Evolutionary conservation across 148 eudicot species (phyloP).

Genomic region (Cornus suecica): DNA sequence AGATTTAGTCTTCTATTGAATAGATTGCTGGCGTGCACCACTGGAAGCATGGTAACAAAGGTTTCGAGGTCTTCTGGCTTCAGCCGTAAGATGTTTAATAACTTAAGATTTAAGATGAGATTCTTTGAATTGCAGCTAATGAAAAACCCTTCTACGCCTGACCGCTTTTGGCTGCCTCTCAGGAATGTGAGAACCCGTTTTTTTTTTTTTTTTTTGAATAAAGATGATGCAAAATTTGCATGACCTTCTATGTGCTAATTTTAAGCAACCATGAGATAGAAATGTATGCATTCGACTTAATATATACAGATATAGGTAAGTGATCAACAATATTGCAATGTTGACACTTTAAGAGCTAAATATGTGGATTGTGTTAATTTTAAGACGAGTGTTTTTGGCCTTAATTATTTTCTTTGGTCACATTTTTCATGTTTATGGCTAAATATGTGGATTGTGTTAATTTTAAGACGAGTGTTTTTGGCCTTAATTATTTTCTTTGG

Average conservation of each 20-base stretch:
- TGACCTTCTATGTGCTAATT: too few relatives aligned
- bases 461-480: neutral
- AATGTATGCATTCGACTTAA: too few relatives aligned
- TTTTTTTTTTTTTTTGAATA: too few relatives aligned
- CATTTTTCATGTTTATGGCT: slow-evolving; percentile 3
- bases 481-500: neutral
- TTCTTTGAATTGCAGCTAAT: slow-evolving; percentile 63
- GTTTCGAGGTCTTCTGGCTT: slow-evolving; percentile 92
- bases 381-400: neutral
- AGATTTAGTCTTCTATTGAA: slow-evolving; percentile 2
- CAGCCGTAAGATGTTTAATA: slow-evolving; percentile 32
- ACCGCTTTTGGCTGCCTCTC: slow-evolving; percentile 88
- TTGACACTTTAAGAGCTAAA: too few relatives aligned
- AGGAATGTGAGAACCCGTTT: too few relatives aligned
- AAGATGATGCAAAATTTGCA: too few relatives aligned
- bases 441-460: too few relatives aligned
- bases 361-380: too few relatives aligned
- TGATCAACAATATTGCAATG: too few relatives aligned
- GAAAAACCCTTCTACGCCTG: slow-evolving; percentile 94
- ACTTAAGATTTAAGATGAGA: neutral
- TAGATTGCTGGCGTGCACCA: slow-evolving; percentile 91
- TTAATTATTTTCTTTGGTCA: neutral
- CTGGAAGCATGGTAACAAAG: slow-evolving; percentile 99
- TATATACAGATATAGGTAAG: too few relatives aligned
- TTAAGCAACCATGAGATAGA: too few relatives aligned